Conservation (phyloP, 129 eudicot species). For the Centella asiatica region DNA sequence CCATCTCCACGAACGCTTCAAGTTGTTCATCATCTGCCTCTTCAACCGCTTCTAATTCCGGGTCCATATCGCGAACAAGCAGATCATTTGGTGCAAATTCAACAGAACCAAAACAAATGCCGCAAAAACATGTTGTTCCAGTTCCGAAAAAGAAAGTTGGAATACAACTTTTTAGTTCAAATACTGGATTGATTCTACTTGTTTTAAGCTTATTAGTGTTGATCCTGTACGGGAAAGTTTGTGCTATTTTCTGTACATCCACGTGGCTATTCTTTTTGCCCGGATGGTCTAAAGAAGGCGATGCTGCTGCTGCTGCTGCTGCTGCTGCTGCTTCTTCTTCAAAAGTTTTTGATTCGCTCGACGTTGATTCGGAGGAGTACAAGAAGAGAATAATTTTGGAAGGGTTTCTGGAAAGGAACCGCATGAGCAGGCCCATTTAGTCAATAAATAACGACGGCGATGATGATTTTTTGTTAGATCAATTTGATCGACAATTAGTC, state of each 20-base stretch:
- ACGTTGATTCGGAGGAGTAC: conserved; percentile 37
- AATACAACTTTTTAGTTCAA: conserved; percentile 5
- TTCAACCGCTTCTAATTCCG: conserved; percentile 28
- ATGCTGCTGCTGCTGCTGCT: no score
- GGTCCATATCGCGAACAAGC: conserved; percentile 12
- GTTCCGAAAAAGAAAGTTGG: background rate
- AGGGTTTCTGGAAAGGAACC: conserved; percentile 47
- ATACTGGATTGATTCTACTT: conserved; percentile 26
- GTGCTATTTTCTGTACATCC: conserved; percentile 47
- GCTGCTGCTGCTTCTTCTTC: no score
- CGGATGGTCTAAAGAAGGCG: conserved; percentile 10
- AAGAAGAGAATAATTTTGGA: conserved; percentile 56
- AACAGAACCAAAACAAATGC: conserved; percentile 13
- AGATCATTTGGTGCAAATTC: conserved; percentile 6
- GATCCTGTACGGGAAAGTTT: conserved; percentile 38
- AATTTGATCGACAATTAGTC: no score
- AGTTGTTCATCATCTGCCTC: conserved; percentile 21
- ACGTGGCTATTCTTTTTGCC: conserved; percentile 32
- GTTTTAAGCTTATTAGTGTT: conserved; percentile 35
- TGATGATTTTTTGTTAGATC: no score
- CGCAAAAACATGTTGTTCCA: background rate
- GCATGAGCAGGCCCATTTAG: conserved; percentile 12
- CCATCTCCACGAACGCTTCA: conserved; percentile 19
- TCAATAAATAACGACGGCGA: no score
- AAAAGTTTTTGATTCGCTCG: background rate